phyloP scores from a whole-genome alignment of 495 filamentous ascomycete genomes.

The Tuber umbilicatum region DNA sequence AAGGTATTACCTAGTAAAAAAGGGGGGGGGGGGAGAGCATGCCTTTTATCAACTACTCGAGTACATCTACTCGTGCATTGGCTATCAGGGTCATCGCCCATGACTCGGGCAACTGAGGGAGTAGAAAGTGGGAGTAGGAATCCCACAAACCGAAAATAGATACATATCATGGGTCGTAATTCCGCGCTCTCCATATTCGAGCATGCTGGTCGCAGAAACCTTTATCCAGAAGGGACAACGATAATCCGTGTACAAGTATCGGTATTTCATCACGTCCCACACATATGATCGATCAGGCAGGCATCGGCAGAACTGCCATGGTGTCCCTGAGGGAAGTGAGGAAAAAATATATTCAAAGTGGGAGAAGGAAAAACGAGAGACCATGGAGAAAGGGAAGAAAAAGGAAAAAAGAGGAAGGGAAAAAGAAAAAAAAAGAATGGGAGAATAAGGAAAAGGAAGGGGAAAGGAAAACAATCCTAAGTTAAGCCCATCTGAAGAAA shows the following conservation, averaged over 20 bases:
- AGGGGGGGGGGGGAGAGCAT: not conserved
- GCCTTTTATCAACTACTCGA: not conserved
- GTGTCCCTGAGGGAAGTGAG: not conserved
- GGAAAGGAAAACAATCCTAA: not conserved
- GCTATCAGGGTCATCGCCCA: not conserved
- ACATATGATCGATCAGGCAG: not conserved
- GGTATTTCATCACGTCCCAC: not conserved
- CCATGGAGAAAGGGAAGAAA: not conserved
- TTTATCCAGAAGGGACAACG: not conserved
- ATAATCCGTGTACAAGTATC: not conserved
- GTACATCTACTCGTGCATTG: not conserved
- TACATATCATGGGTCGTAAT: not conserved
- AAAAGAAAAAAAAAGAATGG: not conserved
- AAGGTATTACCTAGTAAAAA: not conserved
- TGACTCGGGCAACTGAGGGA: not conserved
- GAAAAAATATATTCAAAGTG: not conserved
- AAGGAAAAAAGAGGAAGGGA: too few species aligned
- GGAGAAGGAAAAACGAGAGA: not conserved
- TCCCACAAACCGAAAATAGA: not conserved
- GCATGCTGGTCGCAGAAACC: not conserved
- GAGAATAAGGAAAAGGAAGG: too few species aligned
- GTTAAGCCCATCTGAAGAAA: not conserved
- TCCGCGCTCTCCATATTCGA: not conserved
- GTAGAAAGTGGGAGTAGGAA: not conserved
- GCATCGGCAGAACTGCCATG: not conserved